Percentiles rank a stretch among this genome's conserved stretches.
These are phyloP conservation scores for Mycena galopus DNA, from an alignment of 768 basidiomycete species.

Conservation along the genomic window DNA sequence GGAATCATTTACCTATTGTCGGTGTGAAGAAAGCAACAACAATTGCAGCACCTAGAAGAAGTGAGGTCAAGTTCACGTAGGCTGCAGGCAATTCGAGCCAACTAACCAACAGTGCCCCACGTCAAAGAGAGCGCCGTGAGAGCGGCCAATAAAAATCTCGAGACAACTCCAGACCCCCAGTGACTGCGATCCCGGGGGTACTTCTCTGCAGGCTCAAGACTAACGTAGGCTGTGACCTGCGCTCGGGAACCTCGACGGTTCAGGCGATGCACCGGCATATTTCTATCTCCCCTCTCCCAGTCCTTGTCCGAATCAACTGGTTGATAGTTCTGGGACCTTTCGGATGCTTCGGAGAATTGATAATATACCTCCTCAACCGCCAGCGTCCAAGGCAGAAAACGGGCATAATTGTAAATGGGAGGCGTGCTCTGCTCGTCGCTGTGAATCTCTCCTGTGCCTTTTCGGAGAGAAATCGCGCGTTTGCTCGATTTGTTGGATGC, in stretches of 20 bases:
- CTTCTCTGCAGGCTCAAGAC: not conserved
- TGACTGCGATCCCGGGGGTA: conserved; percentile 20
- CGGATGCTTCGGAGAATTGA: conserved; percentile 42
- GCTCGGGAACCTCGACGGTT: conserved; percentile 29
- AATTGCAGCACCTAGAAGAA: conserved; percentile 33
- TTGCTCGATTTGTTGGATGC: conserved; percentile 31
- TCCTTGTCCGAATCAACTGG: conserved; percentile 35
- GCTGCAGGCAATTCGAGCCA: not conserved
- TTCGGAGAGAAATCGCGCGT: conserved; percentile 38
- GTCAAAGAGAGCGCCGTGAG: conserved; percentile 35
- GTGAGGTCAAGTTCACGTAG: not conserved
- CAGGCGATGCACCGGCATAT: not conserved
- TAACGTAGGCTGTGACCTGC: conserved; percentile 32
- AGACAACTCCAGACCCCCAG: conserved; percentile 31
- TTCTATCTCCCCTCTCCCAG: conserved; percentile 37
- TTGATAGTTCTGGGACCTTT: conserved; percentile 31
- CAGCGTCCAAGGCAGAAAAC: conserved; percentile 46
- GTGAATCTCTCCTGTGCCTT: conserved; percentile 30
- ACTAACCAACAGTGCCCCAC: conserved; percentile 36
- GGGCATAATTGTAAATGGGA: conserved; percentile 49
- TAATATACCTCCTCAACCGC: conserved; percentile 41
- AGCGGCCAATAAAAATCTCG: conserved; percentile 38
- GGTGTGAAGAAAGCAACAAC: conserved; percentile 40
- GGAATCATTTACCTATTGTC: conserved; percentile 28
- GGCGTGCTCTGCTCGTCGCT: conserved; percentile 41